Percentiles rank a stretch among this genome's conserved stretches.
Evolutionary conservation across 2,329 filamentous ascomycete genomes (phyloP).

Genomic region (Neofusicoccum parvum): DNA sequence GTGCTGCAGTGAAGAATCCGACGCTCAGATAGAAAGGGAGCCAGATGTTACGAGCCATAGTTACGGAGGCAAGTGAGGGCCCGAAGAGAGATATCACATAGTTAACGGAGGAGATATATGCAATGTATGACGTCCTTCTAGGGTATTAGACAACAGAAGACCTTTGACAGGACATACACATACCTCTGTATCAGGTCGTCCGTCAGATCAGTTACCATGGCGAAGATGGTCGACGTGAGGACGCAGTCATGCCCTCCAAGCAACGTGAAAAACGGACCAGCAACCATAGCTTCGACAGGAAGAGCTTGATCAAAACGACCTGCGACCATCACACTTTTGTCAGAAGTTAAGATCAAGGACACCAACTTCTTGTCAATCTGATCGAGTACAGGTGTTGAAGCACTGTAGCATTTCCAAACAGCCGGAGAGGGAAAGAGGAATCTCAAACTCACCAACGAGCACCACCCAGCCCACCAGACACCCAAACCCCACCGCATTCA

Average conservation of each 20-base stretch:
- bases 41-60: conserved; percentile 40
- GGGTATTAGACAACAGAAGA: neutral
- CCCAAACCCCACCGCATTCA: conserved; percentile 35
- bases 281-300: conserved; percentile 35
- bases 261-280: conserved; percentile 33
- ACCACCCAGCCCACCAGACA: conserved; percentile 36
- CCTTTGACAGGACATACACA: no score
- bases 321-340: conserved; percentile 2
- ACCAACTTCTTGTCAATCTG: neutral
- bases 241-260: conserved; percentile 40
- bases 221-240: conserved; percentile 37
- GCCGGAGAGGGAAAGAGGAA: no score
- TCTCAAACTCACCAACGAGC: conserved; percentile 31
- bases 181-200: conserved; percentile 36
- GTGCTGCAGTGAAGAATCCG: conserved; percentile 30
- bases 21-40: conserved; percentile 40
- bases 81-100: conserved; percentile 39
- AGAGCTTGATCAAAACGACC: conserved; percentile 32
- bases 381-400: no score
- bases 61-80: conserved; percentile 36
- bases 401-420: no score
- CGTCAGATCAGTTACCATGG: conserved; percentile 36
- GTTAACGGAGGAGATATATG: conserved; percentile 28
- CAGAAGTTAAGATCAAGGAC: neutral
- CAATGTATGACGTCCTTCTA: conserved; percentile 38